Conservation (phyloP, 352 stramenopile species). For the Aphanomyces stellatus region DNA sequence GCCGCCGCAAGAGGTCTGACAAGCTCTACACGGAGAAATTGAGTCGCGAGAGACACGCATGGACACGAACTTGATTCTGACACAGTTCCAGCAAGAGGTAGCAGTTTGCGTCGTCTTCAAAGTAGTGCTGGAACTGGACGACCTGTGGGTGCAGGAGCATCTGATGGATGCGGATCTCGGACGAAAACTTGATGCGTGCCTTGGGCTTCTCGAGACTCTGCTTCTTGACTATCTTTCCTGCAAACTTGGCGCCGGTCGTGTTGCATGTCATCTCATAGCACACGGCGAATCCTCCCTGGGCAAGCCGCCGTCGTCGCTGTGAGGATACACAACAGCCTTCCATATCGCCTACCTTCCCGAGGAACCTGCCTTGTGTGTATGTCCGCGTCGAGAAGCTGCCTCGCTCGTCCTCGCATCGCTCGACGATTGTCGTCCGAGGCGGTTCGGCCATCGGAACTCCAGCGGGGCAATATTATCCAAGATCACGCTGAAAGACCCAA, state of each 20-base stretch:
- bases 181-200: slow-evolving; percentile 73
- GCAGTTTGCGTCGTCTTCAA: slow-evolving; percentile 95
- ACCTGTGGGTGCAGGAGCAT: slow-evolving; percentile 91
- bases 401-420: slow-evolving; percentile 2
- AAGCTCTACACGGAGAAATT: slow-evolving; percentile 63
- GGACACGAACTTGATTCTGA: slow-evolving; percentile 73
- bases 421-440: not conserved
- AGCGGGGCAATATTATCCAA: no score
- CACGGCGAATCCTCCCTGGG: slow-evolving; percentile 94
- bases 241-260: slow-evolving; percentile 89
- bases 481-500: no score
- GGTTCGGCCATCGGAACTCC: slow-evolving; percentile 13
- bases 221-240: slow-evolving; percentile 98
- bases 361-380: not conserved
- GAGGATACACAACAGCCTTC: no score
- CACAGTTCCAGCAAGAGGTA: slow-evolving; percentile 98
- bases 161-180: slow-evolving; percentile 98
- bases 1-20: slow-evolving; percentile 92
- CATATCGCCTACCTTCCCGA: slow-evolving; percentile 16
- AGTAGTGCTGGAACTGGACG: slow-evolving; percentile 97
- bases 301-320: no score
- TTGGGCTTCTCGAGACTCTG: slow-evolving; percentile 94
- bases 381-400: not conserved
- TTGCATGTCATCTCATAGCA: slow-evolving; percentile 94
- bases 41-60: not conserved